Evolutionary conservation across 140 eudicot genomes (phyloP), one percentile per base, ranked within the genome.

Genomic region (Ambrosia hybrid): DNA sequence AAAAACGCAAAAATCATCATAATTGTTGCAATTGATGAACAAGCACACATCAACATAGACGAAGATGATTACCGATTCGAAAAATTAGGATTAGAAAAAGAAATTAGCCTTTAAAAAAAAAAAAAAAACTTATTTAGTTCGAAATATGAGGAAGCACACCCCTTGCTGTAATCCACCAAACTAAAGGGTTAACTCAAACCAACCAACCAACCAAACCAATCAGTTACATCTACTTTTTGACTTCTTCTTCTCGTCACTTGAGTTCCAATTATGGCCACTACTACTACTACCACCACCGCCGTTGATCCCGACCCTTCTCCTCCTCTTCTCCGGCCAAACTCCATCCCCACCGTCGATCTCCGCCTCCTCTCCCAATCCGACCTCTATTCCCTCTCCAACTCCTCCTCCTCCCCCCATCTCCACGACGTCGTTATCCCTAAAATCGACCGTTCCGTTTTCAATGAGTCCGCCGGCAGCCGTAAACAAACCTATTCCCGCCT

Each of bases 391-490:
- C 93, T 93, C 68, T 90, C 96, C 62, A 87, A 59, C 82, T 85
- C 96, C 76, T 53, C 75, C 75, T 37, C 85, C 34, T 73, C 86
- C 6, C 79, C 67, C 81, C 77, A 82, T 70, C 84, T 78, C 80
- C 58, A 74, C 77, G 97, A 93, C 83, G 82, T 93, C 80, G 85
- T 85, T 6, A 85, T 86, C 79, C 97, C 98, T 33, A 82, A 84
- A 79, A 87, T 93, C 79, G 96, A 90, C 76, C 95, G 91, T n/a
- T 80, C 94, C 59, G 94, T 93, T 71, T 93, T 93, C 88, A 93
- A 93, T 67, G 97, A 93, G 57, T 88, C 97, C 74, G 96, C 94
- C 73, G 97, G 91, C 4, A 84, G 94, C 61, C 87, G 97, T 2
- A 88, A 90, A 56, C 98, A 93, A 30, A 93, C 98, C 9, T 93